A percentile compares a stretch with the other conserved stretches of the same genome.
phyloP scores from a whole-genome alignment of 768 basidiomycete species.

The Mycena maculata region DNA sequence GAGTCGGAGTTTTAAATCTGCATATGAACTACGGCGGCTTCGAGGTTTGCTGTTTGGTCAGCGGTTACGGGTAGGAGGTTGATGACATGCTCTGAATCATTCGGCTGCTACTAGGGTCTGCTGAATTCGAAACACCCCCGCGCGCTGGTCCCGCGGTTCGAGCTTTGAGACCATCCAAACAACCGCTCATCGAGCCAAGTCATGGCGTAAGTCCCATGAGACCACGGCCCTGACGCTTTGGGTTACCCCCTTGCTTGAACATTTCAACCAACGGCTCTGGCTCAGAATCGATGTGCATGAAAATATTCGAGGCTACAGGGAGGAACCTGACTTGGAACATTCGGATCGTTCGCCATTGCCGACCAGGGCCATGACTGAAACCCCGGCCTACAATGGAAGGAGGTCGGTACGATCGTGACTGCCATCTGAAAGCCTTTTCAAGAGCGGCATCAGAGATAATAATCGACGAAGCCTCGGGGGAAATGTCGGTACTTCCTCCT shows the following conservation, averaged over 20 bases:
- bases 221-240: constrained; percentile 87
- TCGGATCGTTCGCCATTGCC: constrained; percentile 93
- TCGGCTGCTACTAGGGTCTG: constrained; percentile 72
- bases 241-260: constrained; percentile 89
- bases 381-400: constrained; percentile 96
- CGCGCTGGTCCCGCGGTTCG: constrained; percentile 83
- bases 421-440: constrained; percentile 69
- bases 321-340: constrained; percentile 91
- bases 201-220: constrained; percentile 94
- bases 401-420: constrained; percentile 98
- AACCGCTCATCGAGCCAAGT: constrained; percentile 93
- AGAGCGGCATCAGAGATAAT: constrained; percentile 3
- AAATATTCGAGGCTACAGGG: constrained; percentile 83
- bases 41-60: constrained; percentile 59
- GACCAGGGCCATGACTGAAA: constrained; percentile 98
- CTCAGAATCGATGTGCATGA: constrained; percentile 88
- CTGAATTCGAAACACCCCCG: constrained; percentile 67
- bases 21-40: constrained; percentile 80
- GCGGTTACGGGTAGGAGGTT: constrained; percentile 68
- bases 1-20: constrained; percentile 76
- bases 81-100: constrained; percentile 86
- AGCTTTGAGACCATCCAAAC: constrained; percentile 90
- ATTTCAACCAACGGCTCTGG: constrained; percentile 93
- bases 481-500: constrained; percentile 94
- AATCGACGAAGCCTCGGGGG: constrained; percentile 85